A percentile compares a stretch with the other conserved stretches of the same genome.
Evolutionary conservation across 1,284 basidiomycete genomes (phyloP).

Genomic region (Microbotryomycetes sp.): DNA sequence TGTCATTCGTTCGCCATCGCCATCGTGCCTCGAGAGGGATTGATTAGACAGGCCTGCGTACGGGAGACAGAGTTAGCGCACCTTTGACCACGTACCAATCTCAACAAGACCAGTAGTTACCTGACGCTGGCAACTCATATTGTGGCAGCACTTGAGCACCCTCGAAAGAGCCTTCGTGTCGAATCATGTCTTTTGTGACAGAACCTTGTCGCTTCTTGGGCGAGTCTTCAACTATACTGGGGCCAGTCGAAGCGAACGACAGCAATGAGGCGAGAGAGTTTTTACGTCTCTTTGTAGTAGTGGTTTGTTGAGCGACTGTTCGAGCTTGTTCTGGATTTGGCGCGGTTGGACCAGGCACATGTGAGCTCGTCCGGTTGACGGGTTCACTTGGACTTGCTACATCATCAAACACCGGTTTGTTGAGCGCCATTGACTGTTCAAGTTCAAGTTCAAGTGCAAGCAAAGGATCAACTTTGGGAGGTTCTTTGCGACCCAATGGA

Average conservation of each 20-base stretch:
- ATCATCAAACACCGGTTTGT: background rate
- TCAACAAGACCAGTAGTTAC: no score
- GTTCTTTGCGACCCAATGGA: slow-evolving; percentile 13
- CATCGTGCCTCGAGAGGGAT: no score
- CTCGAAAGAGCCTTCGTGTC: background rate
- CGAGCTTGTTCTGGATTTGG: background rate
- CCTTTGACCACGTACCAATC: background rate
- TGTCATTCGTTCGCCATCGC: no score
- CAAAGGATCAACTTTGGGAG: slow-evolving; percentile 20
- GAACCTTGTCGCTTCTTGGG: background rate
- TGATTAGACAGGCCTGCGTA: no score
- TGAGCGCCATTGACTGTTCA: slow-evolving; percentile 9
- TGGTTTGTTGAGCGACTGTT: background rate
- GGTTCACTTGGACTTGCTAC: no score
- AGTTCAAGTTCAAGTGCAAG: slow-evolving; percentile 17
- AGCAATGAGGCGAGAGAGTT: slow-evolving; percentile 8
- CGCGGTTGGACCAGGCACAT: background rate
- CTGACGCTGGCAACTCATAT: no score
- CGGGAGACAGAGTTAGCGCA: no score
- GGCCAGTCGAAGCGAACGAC: background rate
- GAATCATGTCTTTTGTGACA: no score
- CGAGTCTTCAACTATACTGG: background rate
- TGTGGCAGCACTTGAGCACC: no score
- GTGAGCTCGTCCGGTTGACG: no score
- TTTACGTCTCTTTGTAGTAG: background rate